These are phyloP conservation scores for Pseudopyrenochaeta lycopersici DNA, from an alignment of 2,329 filamentous ascomycete species.

Conservation along the genomic window DNA sequence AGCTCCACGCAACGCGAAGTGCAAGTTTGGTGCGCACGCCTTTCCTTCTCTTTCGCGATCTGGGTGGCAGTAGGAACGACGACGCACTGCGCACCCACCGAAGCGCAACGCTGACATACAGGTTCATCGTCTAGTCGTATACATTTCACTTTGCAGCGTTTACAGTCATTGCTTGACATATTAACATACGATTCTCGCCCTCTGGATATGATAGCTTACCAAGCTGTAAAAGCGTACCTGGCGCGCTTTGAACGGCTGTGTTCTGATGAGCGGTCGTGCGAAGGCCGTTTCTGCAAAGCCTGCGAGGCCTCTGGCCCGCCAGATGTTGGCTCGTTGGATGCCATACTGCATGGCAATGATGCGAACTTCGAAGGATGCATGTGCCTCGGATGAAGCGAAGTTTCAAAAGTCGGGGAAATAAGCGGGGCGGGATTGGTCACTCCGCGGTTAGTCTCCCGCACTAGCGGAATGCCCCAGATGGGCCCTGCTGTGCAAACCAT, in stretches of 20 bases:
- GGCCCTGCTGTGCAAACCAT: too few relatives aligned
- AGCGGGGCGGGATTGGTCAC: background rate
- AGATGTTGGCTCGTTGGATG: background rate
- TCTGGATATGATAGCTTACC: slow-evolving; percentile 7
- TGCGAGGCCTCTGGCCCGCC: slow-evolving; percentile 4
- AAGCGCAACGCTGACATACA: slow-evolving; percentile 25
- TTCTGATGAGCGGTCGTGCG: slow-evolving; percentile 6
- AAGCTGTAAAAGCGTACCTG: slow-evolving; percentile 28
- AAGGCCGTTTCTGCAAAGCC: slow-evolving; percentile 18
- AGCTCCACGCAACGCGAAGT: slow-evolving; percentile 14
- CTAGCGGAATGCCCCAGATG: too few relatives aligned
- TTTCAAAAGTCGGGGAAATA: background rate
- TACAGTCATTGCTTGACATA: slow-evolving; percentile 26
- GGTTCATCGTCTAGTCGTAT: slow-evolving; percentile 15
- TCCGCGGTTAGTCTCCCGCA: too few relatives aligned
- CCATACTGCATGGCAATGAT: too few relatives aligned
- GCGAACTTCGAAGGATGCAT: too few relatives aligned
- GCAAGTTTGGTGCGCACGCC: slow-evolving; percentile 1
- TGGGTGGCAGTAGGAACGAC: slow-evolving; percentile 20
- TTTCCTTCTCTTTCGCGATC: slow-evolving; percentile 16
- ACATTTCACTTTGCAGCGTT: slow-evolving; percentile 26
- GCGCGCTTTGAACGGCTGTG: slow-evolving; percentile 22
- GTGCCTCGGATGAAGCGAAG: background rate
- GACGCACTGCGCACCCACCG: slow-evolving; percentile 16
- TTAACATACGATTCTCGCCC: background rate